Conservation (phyloP, 208 protist species). For the Vickermania ingenoplastis region DNA sequence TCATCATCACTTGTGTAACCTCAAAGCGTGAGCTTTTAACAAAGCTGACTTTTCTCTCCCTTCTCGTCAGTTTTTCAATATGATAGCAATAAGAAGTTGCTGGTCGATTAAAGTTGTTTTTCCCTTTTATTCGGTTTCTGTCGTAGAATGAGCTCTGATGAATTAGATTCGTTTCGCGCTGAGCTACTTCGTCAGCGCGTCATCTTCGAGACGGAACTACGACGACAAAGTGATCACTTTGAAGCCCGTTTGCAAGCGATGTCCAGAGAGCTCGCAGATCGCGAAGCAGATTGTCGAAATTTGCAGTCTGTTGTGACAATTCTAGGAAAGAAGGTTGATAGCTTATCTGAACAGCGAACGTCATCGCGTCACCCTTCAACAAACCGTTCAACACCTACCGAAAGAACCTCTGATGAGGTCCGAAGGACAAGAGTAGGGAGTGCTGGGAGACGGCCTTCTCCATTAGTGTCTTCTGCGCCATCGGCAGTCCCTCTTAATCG, state of each 20-base stretch:
- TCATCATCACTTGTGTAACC: neutral
- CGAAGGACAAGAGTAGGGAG: conserved; percentile 2
- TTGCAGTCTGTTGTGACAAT: conserved; percentile 86
- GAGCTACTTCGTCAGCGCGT: conserved; percentile 85
- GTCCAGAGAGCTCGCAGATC: conserved; percentile 62
- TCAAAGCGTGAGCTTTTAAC: neutral
- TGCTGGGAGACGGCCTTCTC: conserved; percentile 19
- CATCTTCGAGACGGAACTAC: conserved; percentile 81
- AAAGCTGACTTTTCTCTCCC: neutral
- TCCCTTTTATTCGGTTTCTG: too few species aligned
- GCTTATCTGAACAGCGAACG: conserved; percentile 25
- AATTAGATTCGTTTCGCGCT: conserved; percentile 70
- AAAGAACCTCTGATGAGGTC: neutral
- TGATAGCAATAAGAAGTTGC: too few species aligned
- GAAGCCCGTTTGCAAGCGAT: conserved; percentile 50
- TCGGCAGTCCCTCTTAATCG: neutral
- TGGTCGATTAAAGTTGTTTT: too few species aligned
- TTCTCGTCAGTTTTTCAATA: neutral
- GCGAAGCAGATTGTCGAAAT: conserved; percentile 82
- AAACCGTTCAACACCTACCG: conserved; percentile 33
- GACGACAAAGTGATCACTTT: conserved; percentile 67
- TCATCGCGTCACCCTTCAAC: conserved; percentile 5
- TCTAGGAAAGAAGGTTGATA: conserved; percentile 76
- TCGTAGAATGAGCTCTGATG: conserved; percentile 25
- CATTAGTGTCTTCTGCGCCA: conserved; percentile 12